phyloP scores from a whole-genome alignment of 495 filamentous ascomycete genomes.

The Penicillium turbatum region DNA sequence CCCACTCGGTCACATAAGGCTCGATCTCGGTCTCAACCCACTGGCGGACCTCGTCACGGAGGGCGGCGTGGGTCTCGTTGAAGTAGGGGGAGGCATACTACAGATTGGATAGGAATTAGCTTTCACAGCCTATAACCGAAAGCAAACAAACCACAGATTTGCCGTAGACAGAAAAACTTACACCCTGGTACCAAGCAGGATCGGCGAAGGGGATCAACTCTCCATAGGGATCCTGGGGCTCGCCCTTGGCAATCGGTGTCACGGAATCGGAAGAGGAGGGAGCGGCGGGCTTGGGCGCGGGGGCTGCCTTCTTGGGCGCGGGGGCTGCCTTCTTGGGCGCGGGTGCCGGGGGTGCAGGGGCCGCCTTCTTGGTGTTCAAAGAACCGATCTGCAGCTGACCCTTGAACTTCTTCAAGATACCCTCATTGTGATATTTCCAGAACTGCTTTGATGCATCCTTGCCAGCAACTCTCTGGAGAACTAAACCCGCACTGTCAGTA shows the following conservation, averaged over 20 bases:
- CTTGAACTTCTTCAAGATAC: constrained; percentile 95
- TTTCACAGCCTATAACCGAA: background rate
- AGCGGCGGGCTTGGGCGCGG: constrained; percentile 50
- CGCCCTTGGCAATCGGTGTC: constrained; percentile 41
- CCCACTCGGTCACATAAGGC: constrained; percentile 92
- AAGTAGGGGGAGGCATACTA: constrained; percentile 95
- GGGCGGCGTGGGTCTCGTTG: constrained; percentile 85
- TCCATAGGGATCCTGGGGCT: constrained; percentile 79
- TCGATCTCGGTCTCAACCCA: constrained; percentile 91
- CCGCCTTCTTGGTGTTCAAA: constrained; percentile 74
- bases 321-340: constrained; percentile 52
- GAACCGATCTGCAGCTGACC: constrained; percentile 83
- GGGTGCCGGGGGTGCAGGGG: constrained; percentile 48
- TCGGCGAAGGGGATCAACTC: constrained; percentile 87
- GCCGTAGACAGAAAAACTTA: constrained; percentile 45
- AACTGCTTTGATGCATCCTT: constrained; percentile 98
- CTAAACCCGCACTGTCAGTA: constrained; percentile 36
- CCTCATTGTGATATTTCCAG: constrained; percentile 98
- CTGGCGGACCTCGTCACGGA: constrained; percentile 82
- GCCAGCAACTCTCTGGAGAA: constrained; percentile 86
- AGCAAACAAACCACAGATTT: background rate
- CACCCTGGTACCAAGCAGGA: constrained; percentile 93
- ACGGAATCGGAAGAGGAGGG: constrained; percentile 12
- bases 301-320: constrained; percentile 50
- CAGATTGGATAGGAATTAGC: constrained; percentile 12